Conservation (phyloP, 192 early-diverging fungal genomes). For the Funneliformis geosporum region DNA sequence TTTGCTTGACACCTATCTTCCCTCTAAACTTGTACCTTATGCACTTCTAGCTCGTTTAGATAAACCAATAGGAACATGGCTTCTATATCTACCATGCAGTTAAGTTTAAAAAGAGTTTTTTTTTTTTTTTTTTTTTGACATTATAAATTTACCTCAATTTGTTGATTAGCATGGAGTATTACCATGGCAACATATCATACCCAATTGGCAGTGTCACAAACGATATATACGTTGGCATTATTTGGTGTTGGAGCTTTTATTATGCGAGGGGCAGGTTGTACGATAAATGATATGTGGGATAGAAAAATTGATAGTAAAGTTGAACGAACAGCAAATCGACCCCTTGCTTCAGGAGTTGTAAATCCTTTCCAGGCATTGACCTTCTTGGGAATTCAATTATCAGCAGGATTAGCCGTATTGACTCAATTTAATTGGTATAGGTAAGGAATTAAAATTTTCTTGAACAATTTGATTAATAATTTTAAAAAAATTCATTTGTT, state of each 20-base stretch:
- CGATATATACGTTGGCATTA: slow-evolving; percentile 68
- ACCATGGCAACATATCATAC: slow-evolving; percentile 65
- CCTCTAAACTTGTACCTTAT: slow-evolving; percentile 64
- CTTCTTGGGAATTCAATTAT: slow-evolving; percentile 80
- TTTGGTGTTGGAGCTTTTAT: slow-evolving; percentile 86
- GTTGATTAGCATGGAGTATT: slow-evolving; percentile 68
- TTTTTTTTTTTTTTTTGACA: neutral
- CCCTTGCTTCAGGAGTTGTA: slow-evolving; percentile 79
- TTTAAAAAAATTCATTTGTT: neutral
- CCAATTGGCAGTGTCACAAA: slow-evolving; percentile 51
- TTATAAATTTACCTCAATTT: neutral
- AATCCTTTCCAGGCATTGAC: slow-evolving; percentile 65
- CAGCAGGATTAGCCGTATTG: slow-evolving; percentile 79
- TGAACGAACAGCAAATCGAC: slow-evolving; percentile 77
- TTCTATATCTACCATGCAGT: slow-evolving; percentile 89
- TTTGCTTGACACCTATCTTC: slow-evolving; percentile 56
- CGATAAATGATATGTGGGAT: slow-evolving; percentile 98
- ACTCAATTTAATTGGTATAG: slow-evolving; percentile 90
- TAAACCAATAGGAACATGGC: slow-evolving; percentile 90
- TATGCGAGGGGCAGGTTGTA: slow-evolving; percentile 96
- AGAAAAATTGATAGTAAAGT: slow-evolving; percentile 84
- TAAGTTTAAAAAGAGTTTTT: slow-evolving; percentile 34
- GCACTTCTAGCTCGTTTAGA: slow-evolving; percentile 78
- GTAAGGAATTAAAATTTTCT: slow-evolving; percentile 36
- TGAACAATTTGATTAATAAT: neutral